A percentile compares a stretch with the other conserved stretches of the same genome.
These are phyloP conservation scores for Metschnikowia reukaufii DNA, from an alignment of 805 yeast genomes.

Conservation along the genomic window DNA sequence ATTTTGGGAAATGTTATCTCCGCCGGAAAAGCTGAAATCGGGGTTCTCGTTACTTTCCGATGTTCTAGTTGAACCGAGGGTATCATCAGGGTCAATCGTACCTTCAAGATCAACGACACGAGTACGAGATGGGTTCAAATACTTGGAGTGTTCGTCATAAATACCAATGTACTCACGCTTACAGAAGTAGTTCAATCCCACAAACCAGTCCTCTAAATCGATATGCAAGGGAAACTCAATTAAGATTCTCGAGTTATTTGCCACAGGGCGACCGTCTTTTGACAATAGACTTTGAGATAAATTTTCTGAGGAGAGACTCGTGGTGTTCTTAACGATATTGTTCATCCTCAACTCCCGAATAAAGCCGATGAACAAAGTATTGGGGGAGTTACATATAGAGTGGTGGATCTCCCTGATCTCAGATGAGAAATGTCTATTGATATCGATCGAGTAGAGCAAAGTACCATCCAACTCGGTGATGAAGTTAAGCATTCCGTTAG, in stretches of 20 bases:
- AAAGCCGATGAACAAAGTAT: conserved; percentile 58
- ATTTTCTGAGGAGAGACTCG: conserved; percentile 23
- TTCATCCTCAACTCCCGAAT: conserved; percentile 52
- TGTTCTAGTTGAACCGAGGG: conserved; percentile 8
- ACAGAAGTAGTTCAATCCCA: conserved; percentile 63
- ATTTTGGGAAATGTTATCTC: neutral
- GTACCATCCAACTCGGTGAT: conserved; percentile 65
- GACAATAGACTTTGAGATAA: conserved; percentile 25
- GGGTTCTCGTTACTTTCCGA: neutral
- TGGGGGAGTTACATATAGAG: conserved; percentile 59
- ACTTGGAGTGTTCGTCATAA: conserved; percentile 13
- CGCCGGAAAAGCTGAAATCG: conserved; percentile 5
- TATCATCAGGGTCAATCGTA: conserved; percentile 14
- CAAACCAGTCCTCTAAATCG: conserved; percentile 77
- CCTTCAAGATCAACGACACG: conserved; percentile 19
- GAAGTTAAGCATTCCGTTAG: conserved; percentile 61
- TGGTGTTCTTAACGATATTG: conserved; percentile 36
- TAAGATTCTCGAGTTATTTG: conserved; percentile 44
- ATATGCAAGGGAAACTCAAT: conserved; percentile 65
- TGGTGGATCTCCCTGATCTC: conserved; percentile 67
- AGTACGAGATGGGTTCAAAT: conserved; percentile 6
- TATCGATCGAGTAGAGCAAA: conserved; percentile 56
- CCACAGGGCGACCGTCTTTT: conserved; percentile 34
- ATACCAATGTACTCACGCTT: conserved; percentile 53
- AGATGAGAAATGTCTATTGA: conserved; percentile 50